Percentiles rank a stretch among this genome's conserved stretches.
These are phyloP conservation scores for Boechera divaricarpa DNA, from an alignment of 345 rosid species.

Conservation along the genomic window DNA sequence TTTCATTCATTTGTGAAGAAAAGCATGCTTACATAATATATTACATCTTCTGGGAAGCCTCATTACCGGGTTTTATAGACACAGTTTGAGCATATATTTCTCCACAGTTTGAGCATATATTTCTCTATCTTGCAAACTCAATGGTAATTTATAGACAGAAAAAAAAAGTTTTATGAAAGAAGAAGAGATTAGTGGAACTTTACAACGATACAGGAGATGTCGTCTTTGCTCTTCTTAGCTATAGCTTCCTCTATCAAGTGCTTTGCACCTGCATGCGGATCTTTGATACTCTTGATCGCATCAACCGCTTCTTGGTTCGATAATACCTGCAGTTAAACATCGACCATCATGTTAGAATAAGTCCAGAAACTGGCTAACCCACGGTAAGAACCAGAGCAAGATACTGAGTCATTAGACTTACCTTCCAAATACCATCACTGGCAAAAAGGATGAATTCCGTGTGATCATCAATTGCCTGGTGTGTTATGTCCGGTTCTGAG, in stretches of 20 bases:
- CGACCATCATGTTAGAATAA: conserved; percentile 11
- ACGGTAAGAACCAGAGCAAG: neutral
- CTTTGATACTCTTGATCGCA: conserved; percentile 60
- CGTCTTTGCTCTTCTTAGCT: conserved; percentile 79
- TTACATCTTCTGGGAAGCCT: conserved; percentile 33
- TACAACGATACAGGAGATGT: conserved; percentile 90
- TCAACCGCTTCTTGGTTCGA: conserved; percentile 84
- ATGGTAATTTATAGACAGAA: conserved; percentile 10
- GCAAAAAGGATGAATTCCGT: conserved; percentile 72
- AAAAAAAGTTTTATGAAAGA: neutral
- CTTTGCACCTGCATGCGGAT: conserved; percentile 73
- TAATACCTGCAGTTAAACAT: conserved; percentile 57
- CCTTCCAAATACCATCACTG: conserved; percentile 97
- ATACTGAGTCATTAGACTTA: conserved; percentile 26
- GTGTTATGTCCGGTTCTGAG: conserved; percentile 72
- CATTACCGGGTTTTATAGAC: conserved; percentile 24
- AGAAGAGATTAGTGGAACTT: conserved; percentile 55
- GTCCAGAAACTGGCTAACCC: neutral
- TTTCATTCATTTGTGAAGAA: conserved; percentile 9
- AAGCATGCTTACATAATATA: conserved; percentile 14
- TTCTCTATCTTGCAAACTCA: conserved; percentile 20
- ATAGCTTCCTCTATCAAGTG: conserved; percentile 70
- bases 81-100: conserved; percentile 5
- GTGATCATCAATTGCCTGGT: conserved; percentile 50
- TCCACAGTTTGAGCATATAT: conserved; percentile 9